A percentile compares a stretch with the other conserved stretches of the same genome.
phyloP scores from a whole-genome alignment of 257 asterid species.

The Capsicum rhomboideum region DNA sequence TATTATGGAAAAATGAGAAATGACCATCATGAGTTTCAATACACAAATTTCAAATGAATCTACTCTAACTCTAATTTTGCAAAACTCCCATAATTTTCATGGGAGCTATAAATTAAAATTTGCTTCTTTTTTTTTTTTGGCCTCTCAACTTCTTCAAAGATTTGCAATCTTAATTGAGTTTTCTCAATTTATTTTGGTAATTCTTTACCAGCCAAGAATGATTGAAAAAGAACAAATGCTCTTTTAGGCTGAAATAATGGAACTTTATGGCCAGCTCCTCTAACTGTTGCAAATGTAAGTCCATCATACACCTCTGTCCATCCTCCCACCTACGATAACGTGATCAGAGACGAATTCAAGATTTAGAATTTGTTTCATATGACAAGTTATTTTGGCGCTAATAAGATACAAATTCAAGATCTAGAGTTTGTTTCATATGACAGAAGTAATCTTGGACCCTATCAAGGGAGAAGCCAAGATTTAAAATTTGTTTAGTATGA shows the following conservation, averaged over 20 bases:
- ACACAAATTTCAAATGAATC: conserved; percentile 28
- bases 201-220: conserved; percentile 61
- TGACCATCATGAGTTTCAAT: conserved; percentile 7
- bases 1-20: not conserved
- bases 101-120: conserved; percentile 1
- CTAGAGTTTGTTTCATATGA: not conserved
- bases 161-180: not conserved
- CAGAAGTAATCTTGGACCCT: not conserved
- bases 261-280: conserved; percentile 97
- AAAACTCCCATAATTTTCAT: conserved; percentile 10
- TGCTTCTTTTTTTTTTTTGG: not conserved
- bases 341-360: too few relatives aligned
- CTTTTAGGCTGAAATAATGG: conserved; percentile 71
- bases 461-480: not conserved
- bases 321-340: conserved; percentile 65
- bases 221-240: conserved; percentile 49
- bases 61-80: conserved; percentile 19
- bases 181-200: conserved; percentile 46
- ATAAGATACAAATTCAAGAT: not conserved
- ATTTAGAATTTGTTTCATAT: not conserved
- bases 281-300: conserved; percentile 64
- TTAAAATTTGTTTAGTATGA: not conserved
- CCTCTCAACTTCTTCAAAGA: not conserved
- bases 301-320: conserved; percentile 84
- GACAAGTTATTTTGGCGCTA: accelerated